These are phyloP conservation scores for Stachybotrys chartarum DNA, from an alignment of 2,329 filamentous ascomycete genomes.

Conservation along the genomic window DNA sequence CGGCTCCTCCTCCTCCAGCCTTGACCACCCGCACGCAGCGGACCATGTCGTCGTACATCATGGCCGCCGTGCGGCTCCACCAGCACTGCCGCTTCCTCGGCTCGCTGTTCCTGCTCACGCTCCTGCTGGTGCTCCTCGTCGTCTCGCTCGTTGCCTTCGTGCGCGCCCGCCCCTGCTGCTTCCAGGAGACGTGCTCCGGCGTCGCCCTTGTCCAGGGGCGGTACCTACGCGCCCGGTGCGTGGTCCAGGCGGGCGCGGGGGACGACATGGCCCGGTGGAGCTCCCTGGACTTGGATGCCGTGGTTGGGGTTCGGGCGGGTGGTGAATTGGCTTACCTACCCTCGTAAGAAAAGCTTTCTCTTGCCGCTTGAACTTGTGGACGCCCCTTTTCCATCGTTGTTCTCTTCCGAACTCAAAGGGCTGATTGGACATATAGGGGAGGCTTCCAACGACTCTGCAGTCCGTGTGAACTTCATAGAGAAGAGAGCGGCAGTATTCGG, in stretches of 20 bases:
- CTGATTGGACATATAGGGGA: neutral
- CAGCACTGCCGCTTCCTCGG: neutral
- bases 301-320: neutral
- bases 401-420: neutral
- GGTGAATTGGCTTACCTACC: neutral
- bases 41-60: neutral
- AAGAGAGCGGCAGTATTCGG: neutral
- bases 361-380: neutral
- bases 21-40: neutral
- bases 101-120: neutral
- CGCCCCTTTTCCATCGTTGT: neutral
- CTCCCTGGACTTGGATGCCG: neutral
- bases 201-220: neutral
- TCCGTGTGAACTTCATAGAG: neutral
- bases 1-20: neutral
- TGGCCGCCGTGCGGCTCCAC: neutral
- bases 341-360: neutral
- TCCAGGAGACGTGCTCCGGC: slow-evolving; percentile 1
- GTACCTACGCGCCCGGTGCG: slow-evolving; percentile 1
- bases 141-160: neutral
- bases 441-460: neutral
- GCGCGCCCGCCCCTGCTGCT: neutral
- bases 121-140: neutral
- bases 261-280: neutral
- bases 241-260: neutral